phyloP scores from a whole-genome alignment of 208 protist species.

The Trypanosoma platydactyli region DNA sequence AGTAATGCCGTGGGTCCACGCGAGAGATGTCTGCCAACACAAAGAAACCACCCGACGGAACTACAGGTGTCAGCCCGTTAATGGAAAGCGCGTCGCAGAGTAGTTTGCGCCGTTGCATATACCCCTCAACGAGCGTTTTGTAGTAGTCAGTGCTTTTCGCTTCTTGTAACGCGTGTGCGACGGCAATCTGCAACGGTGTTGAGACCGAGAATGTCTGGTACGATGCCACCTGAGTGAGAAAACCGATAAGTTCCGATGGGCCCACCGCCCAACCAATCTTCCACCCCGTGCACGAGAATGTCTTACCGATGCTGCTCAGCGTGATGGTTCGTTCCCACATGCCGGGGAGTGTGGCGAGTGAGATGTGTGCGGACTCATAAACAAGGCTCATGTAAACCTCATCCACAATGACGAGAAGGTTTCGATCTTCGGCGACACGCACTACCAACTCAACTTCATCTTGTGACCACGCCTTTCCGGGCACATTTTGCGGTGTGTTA shows the following conservation, averaged over 20 bases:
- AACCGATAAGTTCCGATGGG: slow-evolving; percentile 33
- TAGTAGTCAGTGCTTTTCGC: slow-evolving; percentile 67
- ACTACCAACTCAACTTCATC: slow-evolving; percentile 77
- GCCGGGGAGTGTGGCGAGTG: slow-evolving; percentile 69
- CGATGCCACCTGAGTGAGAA: slow-evolving; percentile 54
- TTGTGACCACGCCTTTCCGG: slow-evolving; percentile 65
- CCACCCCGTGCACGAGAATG: slow-evolving; percentile 93
- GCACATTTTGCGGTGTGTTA: slow-evolving; percentile 95
- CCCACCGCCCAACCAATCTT: slow-evolving; percentile 90
- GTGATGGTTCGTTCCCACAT: slow-evolving; percentile 93
- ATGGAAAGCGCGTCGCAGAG: slow-evolving; percentile 42
- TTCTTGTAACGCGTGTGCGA: slow-evolving; percentile 64
- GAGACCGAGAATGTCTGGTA: slow-evolving; percentile 86
- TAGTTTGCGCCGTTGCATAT: slow-evolving; percentile 43
- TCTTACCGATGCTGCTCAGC: slow-evolving; percentile 91
- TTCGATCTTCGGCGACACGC: slow-evolving; percentile 60
- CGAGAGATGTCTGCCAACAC: slow-evolving; percentile 79
- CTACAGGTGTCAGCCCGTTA: slow-evolving; percentile 45
- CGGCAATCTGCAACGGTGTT: slow-evolving; percentile 87
- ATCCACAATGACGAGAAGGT: slow-evolving; percentile 71
- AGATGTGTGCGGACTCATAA: slow-evolving; percentile 64
- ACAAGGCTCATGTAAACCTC: slow-evolving; percentile 92
- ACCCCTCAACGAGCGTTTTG: slow-evolving; percentile 36
- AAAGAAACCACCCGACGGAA: slow-evolving; percentile 85
- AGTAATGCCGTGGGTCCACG: slow-evolving; percentile 68